Percentiles rank a stretch among this genome's conserved stretches.
Evolutionary conservation across 2,329 filamentous ascomycete genomes (phyloP).

Genomic region (Orbilia quercus): DNA sequence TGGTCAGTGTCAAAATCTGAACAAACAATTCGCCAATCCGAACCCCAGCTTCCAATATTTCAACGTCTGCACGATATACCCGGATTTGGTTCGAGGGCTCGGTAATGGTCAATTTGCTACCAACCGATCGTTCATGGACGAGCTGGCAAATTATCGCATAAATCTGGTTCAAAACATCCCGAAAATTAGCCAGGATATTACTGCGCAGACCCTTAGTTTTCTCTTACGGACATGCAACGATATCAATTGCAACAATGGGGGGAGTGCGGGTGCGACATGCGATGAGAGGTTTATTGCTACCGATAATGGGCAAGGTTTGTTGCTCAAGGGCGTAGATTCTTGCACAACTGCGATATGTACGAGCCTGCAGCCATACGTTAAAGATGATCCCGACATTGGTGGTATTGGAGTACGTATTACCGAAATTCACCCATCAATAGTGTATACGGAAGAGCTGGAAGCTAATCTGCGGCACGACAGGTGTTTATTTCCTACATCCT

Average conservation of each 20-base stretch:
- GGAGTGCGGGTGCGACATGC: slow-evolving; percentile 15
- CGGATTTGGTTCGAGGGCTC: slow-evolving; percentile 29
- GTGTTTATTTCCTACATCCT: slow-evolving; percentile 55
- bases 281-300: slow-evolving; percentile 8
- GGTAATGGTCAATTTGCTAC: slow-evolving; percentile 24
- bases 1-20: slow-evolving; percentile 29
- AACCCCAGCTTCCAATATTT: slow-evolving; percentile 34
- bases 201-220: slow-evolving; percentile 18
- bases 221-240: slow-evolving; percentile 25
- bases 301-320: slow-evolving; percentile 18
- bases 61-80: slow-evolving; percentile 48
- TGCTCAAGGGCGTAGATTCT: slow-evolving; percentile 14
- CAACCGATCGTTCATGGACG: slow-evolving; percentile 40
- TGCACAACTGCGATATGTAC: slow-evolving; percentile 41
- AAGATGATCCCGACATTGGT: slow-evolving; percentile 54
- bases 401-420: slow-evolving; percentile 40
- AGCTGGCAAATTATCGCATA: slow-evolving; percentile 35
- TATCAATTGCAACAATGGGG: slow-evolving; percentile 39
- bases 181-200: slow-evolving; percentile 35
- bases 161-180: slow-evolving; percentile 19
- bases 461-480: slow-evolving; percentile 3
- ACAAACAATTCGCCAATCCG: slow-evolving; percentile 13
- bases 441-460: background rate
- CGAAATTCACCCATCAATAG: background rate
- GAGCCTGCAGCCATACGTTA: slow-evolving; percentile 32